Evolutionary conservation across 177 flowering plant genomes (phyloP).

Genomic region (Vitis hybrid): DNA sequence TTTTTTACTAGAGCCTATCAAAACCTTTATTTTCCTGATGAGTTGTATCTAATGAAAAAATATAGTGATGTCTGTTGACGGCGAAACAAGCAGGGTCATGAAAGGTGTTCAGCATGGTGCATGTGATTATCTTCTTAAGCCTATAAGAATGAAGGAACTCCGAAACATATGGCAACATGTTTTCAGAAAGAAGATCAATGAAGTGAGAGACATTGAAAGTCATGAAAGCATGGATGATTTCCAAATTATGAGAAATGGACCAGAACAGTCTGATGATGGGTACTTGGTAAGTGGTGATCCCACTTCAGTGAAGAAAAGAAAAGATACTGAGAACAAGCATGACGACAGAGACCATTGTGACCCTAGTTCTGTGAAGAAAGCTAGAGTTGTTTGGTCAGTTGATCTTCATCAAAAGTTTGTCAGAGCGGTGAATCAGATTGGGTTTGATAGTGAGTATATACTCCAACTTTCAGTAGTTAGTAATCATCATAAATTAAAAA

Average conservation of each 20-base stretch:
- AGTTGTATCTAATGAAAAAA: slow-evolving; percentile 5
- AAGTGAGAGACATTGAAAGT: slow-evolving; percentile 67
- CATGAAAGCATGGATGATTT: slow-evolving; percentile 50
- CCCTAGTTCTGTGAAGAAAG: slow-evolving; percentile 62
- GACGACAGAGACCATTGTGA: slow-evolving; percentile 59
- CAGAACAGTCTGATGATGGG: slow-evolving; percentile 47
- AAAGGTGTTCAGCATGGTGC: slow-evolving; percentile 99
- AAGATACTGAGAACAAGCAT: slow-evolving; percentile 54
- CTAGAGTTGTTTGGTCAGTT: slow-evolving; percentile 91
- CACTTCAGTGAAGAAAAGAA: slow-evolving; percentile 55
- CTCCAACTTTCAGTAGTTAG: no score
- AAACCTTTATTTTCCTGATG: slow-evolving; percentile 11
- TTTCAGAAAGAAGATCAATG: slow-evolving; percentile 76
- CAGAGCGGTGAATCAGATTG: slow-evolving; percentile 84
- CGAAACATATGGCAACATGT: slow-evolving; percentile 98
- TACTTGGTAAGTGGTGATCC: slow-evolving; percentile 45
- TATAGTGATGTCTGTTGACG: slow-evolving; percentile 99
- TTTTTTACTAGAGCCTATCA: neutral
- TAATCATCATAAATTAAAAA: no score
- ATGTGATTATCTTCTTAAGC: slow-evolving; percentile 95
- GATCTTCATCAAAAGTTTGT: slow-evolving; percentile 97
- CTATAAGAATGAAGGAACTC: slow-evolving; percentile 95
- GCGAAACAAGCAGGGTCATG: slow-evolving; percentile 96
- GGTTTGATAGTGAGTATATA: slow-evolving; percentile 78
- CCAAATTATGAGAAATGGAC: slow-evolving; percentile 41